phyloP scores from a whole-genome alignment of 108 stramenopile genomes.

The Skeletonema grethae region DNA sequence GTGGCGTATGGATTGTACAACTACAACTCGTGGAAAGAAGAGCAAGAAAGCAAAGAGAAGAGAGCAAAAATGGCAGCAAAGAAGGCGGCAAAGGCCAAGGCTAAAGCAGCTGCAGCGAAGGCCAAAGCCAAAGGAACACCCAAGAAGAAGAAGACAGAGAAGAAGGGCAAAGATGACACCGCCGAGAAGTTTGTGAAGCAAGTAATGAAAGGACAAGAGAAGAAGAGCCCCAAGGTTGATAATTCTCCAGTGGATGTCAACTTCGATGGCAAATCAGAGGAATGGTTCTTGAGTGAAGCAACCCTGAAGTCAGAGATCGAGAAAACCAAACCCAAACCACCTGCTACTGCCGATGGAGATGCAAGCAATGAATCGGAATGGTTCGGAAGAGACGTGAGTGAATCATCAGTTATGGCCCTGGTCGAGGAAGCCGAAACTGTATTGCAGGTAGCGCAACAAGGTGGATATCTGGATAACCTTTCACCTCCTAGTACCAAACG shows the following conservation, averaged over 20 bases:
- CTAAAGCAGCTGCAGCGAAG: slow-evolving; percentile 16
- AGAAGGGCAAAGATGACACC: background rate
- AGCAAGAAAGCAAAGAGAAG: slow-evolving; percentile 33
- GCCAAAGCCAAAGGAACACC: background rate
- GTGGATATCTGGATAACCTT: slow-evolving; percentile 1
- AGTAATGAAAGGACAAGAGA: slow-evolving; percentile 15
- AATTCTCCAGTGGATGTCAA: background rate
- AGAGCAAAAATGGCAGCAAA: slow-evolving; percentile 31
- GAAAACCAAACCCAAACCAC: background rate
- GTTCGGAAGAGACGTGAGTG: background rate
- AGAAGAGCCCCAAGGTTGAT: background rate
- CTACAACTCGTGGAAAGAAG: slow-evolving; percentile 31
- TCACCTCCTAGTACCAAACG: background rate
- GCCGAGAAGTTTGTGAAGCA: background rate
- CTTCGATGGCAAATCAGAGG: background rate
- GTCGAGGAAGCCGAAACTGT: background rate
- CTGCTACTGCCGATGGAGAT: background rate
- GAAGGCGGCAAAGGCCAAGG: slow-evolving; percentile 15
- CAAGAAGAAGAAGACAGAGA: slow-evolving; percentile 2
- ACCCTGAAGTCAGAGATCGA: background rate
- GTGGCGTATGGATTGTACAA: slow-evolving; percentile 39
- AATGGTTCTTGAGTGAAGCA: background rate
- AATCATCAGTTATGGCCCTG: background rate
- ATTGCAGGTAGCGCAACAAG: background rate
- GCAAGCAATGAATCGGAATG: background rate